Evolutionary conservation across 306 rosid species (phyloP).

Genomic region (Casuarina cunninghamiana): DNA sequence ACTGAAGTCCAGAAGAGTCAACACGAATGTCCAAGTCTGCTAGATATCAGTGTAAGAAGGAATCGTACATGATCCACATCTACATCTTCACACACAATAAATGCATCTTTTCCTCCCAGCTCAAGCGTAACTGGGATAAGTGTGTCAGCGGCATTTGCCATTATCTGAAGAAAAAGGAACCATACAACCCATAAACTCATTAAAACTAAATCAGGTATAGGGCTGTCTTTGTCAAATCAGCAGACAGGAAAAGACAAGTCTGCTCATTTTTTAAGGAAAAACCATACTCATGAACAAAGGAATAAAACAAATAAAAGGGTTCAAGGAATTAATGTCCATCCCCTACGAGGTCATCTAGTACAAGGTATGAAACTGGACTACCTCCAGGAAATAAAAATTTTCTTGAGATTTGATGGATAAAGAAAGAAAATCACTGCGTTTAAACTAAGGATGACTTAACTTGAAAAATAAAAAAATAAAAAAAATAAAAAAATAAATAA

Average conservation of each 20-base stretch:
- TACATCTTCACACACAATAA: slow-evolving; percentile 89
- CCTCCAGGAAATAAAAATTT: no score
- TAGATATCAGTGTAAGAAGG: slow-evolving; percentile 19
- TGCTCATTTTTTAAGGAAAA: background rate
- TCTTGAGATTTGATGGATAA: no score
- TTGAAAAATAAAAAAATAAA: no score
- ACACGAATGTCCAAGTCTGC: slow-evolving; percentile 20
- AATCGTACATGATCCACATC: slow-evolving; percentile 81
- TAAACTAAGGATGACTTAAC: background rate
- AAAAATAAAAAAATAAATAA: no score
- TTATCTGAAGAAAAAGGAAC: slow-evolving; percentile 62
- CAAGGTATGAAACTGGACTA: no score
- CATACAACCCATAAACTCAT: slow-evolving; percentile 12
- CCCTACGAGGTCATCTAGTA: slow-evolving; percentile 1
- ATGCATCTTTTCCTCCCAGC: slow-evolving; percentile 99
- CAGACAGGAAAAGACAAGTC: background rate
- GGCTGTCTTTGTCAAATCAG: slow-evolving; percentile 12
- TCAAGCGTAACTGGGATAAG: slow-evolving; percentile 91
- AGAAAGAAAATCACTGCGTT: background rate
- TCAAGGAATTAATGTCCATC: background rate
- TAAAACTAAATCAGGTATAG: slow-evolving; percentile 19
- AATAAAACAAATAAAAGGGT: background rate
- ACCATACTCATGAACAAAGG: slow-evolving; percentile 15
- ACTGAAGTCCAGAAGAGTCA: background rate
- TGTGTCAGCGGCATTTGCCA: slow-evolving; percentile 83